Conservation (phyloP, 352 stramenopile species). For the Pythium aquatile region DNA sequence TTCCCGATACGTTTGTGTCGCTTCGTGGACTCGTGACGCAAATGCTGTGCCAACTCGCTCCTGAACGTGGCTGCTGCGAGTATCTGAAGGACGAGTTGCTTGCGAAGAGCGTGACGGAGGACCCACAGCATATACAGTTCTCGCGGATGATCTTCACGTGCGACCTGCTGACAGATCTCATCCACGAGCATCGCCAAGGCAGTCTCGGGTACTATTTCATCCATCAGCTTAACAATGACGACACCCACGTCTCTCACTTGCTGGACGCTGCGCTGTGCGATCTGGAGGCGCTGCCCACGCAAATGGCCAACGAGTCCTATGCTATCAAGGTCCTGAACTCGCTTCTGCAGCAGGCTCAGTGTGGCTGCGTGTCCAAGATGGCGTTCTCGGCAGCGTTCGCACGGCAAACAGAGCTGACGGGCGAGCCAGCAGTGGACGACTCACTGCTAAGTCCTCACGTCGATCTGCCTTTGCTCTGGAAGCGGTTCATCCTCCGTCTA, state of each 20-base stretch:
- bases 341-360: conserved; percentile 65
- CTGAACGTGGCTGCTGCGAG: conserved; percentile 19
- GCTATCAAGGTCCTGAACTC: conserved; percentile 77
- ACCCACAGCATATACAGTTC: conserved; percentile 49
- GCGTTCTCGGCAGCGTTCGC: conserved; percentile 32
- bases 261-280: conserved; percentile 48
- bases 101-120: conserved; percentile 13
- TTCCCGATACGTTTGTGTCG: conserved; percentile 13
- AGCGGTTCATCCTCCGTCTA: conserved; percentile 43
- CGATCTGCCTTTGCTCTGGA: conserved; percentile 64
- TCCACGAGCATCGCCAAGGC: conserved; percentile 62
- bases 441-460: conserved; percentile 43
- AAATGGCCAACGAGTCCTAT: conserved; percentile 74
- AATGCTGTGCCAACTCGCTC: conserved; percentile 57
- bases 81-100: conserved; percentile 11
- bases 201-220: conserved; percentile 59
- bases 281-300: conserved; percentile 46
- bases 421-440: conserved; percentile 19
- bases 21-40: conserved; percentile 34
- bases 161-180: conserved; percentile 73
- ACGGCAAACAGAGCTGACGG: conserved; percentile 9
- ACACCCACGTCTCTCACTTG: conserved; percentile 33
- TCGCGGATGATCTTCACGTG: conserved; percentile 77
- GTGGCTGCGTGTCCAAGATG: conserved; percentile 64
- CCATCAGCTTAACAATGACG: conserved; percentile 32